Evolutionary conservation across 306 rosid genomes (phyloP), one percentile per base, ranked within the genome.

Genomic region (Trifolium subterraneum): DNA sequence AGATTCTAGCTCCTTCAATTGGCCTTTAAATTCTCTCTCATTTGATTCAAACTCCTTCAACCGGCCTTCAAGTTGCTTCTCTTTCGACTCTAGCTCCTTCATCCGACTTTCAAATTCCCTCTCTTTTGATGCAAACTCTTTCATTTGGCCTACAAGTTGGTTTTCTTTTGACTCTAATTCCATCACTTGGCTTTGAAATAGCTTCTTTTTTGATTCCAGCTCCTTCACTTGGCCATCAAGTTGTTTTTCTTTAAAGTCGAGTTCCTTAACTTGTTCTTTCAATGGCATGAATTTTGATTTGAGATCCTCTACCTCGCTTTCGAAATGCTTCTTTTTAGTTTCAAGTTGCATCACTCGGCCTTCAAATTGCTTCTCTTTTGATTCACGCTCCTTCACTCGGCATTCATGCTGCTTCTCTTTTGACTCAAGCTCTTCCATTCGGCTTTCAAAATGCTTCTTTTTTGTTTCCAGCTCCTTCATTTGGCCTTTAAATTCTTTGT

Each of bases 61-160:
- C 15, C 4, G 48, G 48, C 15, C n/a, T n/a, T n/a, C n/a, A 44
- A 10, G 48, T 44, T 44, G 48, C 15, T 10, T 44, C 15, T 44
- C 48, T 44, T 10, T 44, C 15, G 48, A 44, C 15, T 44, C 48
- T 3, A 44, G 15, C 48, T 10, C 48, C 3, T 1, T 44, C 15
- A 36, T 35, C 8, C 38, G 38, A 2, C 38, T 8, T 35, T 35
- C 8, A n/a, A n/a, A 2, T 22, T 78, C 60, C 4, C 2, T 58
- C 64, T 58, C 35, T 23, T 56, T 22, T 2, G 3, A 67, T 18
- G 22, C 23, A 6, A 61, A 20, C 55, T 41, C 69, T 51, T 60
- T 75, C 60, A 38, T 75, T 38, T 31, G 72, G 7, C 77, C 79
- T 36, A 77, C 39, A 1, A 75, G n/a, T n/a, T 62, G 23, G 25